Conservation (phyloP, 2,329 filamentous ascomycete genomes). For the Paecilomyces niveus region DNA sequence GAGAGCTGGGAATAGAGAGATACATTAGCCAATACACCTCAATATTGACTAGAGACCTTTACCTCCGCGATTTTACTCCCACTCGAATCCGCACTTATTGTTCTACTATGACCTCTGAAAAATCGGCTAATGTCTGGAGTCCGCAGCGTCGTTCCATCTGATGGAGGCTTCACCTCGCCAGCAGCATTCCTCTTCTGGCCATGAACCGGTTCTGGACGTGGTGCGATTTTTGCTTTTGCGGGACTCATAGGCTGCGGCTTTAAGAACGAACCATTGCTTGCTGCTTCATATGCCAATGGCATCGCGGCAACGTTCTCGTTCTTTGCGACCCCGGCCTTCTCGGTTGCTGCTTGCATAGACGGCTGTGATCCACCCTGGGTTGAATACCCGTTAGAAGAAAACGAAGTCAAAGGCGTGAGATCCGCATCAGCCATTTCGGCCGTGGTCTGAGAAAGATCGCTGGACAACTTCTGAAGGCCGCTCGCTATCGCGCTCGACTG, state of each 20-base stretch:
- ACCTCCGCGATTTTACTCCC: constrained; percentile 74
- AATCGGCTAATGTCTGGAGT: constrained; percentile 26
- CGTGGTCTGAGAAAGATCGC: constrained; percentile 10
- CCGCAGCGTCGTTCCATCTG: constrained; percentile 9
- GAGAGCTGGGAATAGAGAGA: constrained; percentile 51
- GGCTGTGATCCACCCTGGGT: neutral
- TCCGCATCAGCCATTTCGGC: constrained; percentile 6
- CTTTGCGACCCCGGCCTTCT: neutral
- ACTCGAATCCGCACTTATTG: constrained; percentile 61
- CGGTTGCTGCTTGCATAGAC: neutral
- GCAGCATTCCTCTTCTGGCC: constrained; percentile 70
- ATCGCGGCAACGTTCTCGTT: neutral
- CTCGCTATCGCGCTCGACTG: constrained; percentile 1
- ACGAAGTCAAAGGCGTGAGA: constrained; percentile 8
- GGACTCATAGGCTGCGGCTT: constrained; percentile 7
- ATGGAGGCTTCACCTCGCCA: constrained; percentile 58
- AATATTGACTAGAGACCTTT: constrained; percentile 8
- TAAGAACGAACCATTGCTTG: constrained; percentile 10
- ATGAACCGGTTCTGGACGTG: constrained; percentile 8
- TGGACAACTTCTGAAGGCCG: constrained; percentile 6
- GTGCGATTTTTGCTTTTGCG: constrained; percentile 2
- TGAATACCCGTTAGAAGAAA: constrained; percentile 1
- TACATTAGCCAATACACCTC: constrained; percentile 12
- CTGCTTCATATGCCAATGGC: constrained; percentile 2
- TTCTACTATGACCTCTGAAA: constrained; percentile 56